Percentiles rank a stretch among this genome's conserved stretches.
phyloP scores from a whole-genome alignment of 2,329 filamentous ascomycete genomes.

The Hymenoscyphus occultus region DNA sequence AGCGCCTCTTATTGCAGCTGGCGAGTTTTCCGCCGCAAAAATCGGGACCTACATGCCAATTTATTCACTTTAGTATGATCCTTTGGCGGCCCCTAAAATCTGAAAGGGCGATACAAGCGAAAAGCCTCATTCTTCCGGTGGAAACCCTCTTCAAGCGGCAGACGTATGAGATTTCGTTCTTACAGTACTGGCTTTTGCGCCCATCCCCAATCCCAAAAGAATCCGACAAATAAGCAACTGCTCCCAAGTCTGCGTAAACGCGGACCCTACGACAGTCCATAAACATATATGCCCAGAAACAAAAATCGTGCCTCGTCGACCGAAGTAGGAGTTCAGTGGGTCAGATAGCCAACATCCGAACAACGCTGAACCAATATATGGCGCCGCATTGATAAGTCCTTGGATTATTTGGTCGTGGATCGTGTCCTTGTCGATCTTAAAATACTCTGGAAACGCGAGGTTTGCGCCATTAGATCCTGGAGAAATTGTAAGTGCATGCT shows the following conservation, averaged over 20 bases:
- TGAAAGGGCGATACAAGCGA: not conserved
- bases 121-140: not conserved
- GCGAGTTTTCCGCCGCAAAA: slow-evolving; percentile 58
- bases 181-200: slow-evolving; percentile 60
- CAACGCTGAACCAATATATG: slow-evolving; percentile 50
- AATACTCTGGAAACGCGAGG: slow-evolving; percentile 44
- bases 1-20: slow-evolving; percentile 50
- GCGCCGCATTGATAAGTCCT: slow-evolving; percentile 62
- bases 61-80: not conserved
- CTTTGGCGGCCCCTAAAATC: not conserved
- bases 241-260: slow-evolving; percentile 59
- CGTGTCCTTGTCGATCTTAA: slow-evolving; percentile 45
- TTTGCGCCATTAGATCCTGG: slow-evolving; percentile 49
- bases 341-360: slow-evolving; percentile 65
- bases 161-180: not conserved
- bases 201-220: slow-evolving; percentile 71
- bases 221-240: slow-evolving; percentile 70
- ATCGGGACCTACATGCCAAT: slow-evolving; percentile 56
- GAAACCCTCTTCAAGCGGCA: not conserved
- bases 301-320: slow-evolving; percentile 69
- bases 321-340: slow-evolving; percentile 63
- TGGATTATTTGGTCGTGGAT: slow-evolving; percentile 37
- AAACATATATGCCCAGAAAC: slow-evolving; percentile 63
- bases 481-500: not conserved
- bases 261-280: slow-evolving; percentile 14